phyloP scores from a whole-genome alignment of 2,329 filamentous ascomycete species.

The Xylariaceae sp. region DNA sequence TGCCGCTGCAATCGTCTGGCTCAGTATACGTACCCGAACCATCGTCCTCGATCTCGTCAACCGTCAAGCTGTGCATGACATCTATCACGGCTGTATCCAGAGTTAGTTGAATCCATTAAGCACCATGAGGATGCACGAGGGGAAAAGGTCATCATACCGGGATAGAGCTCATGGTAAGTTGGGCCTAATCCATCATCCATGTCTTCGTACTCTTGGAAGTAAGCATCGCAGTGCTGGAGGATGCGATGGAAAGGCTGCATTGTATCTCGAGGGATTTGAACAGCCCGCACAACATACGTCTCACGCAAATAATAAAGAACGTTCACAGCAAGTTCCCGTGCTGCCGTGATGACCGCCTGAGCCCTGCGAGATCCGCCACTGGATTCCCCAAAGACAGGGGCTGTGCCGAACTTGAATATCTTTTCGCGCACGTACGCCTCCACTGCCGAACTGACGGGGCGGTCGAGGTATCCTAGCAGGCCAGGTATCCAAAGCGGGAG shows the following conservation, averaged over 20 bases:
- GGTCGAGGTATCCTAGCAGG: constrained; percentile 45
- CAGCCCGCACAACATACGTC: constrained; percentile 39
- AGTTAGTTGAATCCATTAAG: constrained; percentile 13
- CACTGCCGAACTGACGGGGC: constrained; percentile 37
- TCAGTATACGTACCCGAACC: constrained; percentile 51
- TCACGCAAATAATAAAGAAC: constrained; percentile 46
- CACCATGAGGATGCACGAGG: not conserved
- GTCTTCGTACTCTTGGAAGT: constrained; percentile 35
- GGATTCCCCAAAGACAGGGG: constrained; percentile 28
- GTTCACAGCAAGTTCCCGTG: constrained; percentile 37
- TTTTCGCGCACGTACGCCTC: constrained; percentile 41
- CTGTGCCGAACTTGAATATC: constrained; percentile 37
- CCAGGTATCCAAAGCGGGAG: constrained; percentile 48
- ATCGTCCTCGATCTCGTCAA: constrained; percentile 55
- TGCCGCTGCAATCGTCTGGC: constrained; percentile 32
- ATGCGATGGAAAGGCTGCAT: constrained; percentile 40
- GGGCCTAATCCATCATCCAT: constrained; percentile 31
- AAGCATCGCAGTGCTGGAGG: constrained; percentile 39
- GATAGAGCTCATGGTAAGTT: constrained; percentile 34
- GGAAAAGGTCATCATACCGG: constrained; percentile 32
- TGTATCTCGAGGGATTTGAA: constrained; percentile 39
- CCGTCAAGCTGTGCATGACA: constrained; percentile 48
- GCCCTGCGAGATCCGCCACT: constrained; percentile 32
- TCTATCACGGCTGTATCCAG: constrained; percentile 38
- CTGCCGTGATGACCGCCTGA: constrained; percentile 34